A percentile compares a stretch with the other conserved stretches of the same genome.
These are phyloP conservation scores for Alisma plantagoaquatica DNA, from an alignment of 106 monocot genomes.

Conservation along the genomic window DNA sequence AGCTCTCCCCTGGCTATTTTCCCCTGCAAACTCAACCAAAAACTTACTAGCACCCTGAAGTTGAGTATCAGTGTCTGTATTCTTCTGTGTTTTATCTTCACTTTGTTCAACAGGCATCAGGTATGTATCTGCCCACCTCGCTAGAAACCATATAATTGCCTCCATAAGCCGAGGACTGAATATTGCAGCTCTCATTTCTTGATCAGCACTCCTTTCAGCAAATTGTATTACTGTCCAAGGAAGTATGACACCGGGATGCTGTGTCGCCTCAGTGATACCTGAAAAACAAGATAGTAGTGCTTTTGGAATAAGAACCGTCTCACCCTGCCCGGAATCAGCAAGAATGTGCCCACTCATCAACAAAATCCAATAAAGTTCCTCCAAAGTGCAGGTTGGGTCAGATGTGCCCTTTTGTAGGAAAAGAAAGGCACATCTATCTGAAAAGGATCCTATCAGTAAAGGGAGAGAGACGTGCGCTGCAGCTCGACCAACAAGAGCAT, in stretches of 20 bases:
- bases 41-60: constrained; percentile 33
- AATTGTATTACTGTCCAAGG: constrained; percentile 85
- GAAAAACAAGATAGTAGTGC: constrained; percentile 36
- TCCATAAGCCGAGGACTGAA: constrained; percentile 97
- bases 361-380: constrained; percentile 93
- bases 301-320: constrained; percentile 88
- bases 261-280: constrained; percentile 39
- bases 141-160: constrained; percentile 93
- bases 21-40: constrained; percentile 62
- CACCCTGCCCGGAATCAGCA: constrained; percentile 84
- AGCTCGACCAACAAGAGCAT: constrained; percentile 85
- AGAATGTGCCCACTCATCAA: constrained; percentile 84
- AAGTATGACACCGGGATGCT: constrained; percentile 73
- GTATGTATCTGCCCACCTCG: constrained; percentile 92
- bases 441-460: constrained; percentile 45
- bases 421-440: constrained; percentile 10
- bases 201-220: constrained; percentile 62
- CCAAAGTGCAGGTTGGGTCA: constrained; percentile 70
- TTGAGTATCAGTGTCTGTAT: too few species aligned
- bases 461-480: constrained; percentile 66
- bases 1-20: constrained; percentile 59
- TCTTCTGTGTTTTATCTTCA: constrained; percentile 8
- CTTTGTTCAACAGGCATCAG: constrained; percentile 34
- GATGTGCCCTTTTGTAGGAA: constrained; percentile 38
- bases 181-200: constrained; percentile 38